Conservation (phyloP, 257 asterid genomes). For the Sherardia arvensis region DNA sequence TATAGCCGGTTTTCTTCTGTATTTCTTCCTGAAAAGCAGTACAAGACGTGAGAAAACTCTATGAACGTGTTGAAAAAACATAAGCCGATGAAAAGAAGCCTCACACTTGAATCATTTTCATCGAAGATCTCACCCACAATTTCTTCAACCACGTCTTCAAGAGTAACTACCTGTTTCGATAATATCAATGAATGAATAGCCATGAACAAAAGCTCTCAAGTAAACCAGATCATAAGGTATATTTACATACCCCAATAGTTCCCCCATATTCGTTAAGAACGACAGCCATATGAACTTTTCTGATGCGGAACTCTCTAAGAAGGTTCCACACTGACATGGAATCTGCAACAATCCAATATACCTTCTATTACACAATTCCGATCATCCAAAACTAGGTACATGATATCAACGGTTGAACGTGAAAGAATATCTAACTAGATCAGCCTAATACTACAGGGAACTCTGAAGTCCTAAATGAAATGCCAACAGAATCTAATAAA, state of each 20-base stretch:
- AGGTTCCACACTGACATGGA: slow-evolving; percentile 99
- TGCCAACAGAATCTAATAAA: neutral
- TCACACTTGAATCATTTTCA: slow-evolving; percentile 94
- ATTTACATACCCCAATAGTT: slow-evolving; percentile 82
- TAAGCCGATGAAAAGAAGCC: slow-evolving; percentile 11
- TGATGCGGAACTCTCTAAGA: slow-evolving; percentile 96
- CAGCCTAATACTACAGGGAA: neutral
- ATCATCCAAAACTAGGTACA: neutral
- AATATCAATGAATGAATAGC: neutral
- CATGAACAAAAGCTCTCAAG: slow-evolving; percentile 6
- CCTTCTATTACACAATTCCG: neutral
- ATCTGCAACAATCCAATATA: slow-evolving; percentile 45
- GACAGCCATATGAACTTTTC: slow-evolving; percentile 99
- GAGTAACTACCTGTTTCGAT: slow-evolving; percentile 79
- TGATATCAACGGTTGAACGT: neutral
- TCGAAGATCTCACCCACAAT: slow-evolving; percentile 99
- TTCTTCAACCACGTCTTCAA: slow-evolving; percentile 98
- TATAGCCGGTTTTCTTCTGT: slow-evolving; percentile 91
- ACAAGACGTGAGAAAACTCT: slow-evolving; percentile 6
- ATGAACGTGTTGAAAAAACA: neutral
- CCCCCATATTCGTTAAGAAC: slow-evolving; percentile 98
- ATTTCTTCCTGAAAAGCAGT: slow-evolving; percentile 74
- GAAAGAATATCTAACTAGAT: neutral
- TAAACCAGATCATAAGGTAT: slow-evolving; percentile 3
- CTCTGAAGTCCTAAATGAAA: neutral